A percentile compares a stretch with the other conserved stretches of the same genome.
Conservation (phyloP, 176 grass and related monocot genomes). For the Areca catechu region DNA sequence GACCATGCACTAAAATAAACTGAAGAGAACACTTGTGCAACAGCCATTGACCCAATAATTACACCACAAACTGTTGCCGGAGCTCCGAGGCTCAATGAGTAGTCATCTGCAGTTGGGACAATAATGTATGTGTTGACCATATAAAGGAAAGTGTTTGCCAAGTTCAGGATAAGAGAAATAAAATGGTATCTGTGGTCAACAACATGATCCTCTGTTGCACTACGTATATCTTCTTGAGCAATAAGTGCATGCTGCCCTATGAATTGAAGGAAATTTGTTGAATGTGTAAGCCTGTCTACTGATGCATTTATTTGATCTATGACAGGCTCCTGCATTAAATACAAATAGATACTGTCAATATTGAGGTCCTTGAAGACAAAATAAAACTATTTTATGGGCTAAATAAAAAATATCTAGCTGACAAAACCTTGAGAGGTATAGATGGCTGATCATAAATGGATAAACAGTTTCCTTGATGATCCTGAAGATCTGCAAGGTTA, state of each 20-base stretch:
- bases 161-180: conserved; percentile 70
- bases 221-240: conserved; percentile 62
- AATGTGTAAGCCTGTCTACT: conserved; percentile 57
- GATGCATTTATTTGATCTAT: conserved; percentile 74
- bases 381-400: conserved; percentile 1
- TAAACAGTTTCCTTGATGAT: conserved; percentile 66
- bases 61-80: conserved; percentile 85
- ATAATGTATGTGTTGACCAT: conserved; percentile 97
- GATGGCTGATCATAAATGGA: conserved; percentile 92
- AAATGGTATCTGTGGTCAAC: conserved; percentile 80
- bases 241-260: conserved; percentile 86
- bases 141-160: conserved; percentile 89
- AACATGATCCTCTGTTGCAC: conserved; percentile 60
- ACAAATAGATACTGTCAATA: conserved; percentile 1
- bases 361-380: background rate
- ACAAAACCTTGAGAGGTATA: conserved; percentile 49
- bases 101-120: conserved; percentile 87
- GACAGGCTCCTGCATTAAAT: conserved; percentile 47
- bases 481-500: conserved; percentile 82
- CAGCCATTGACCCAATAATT: conserved; percentile 89
- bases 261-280: conserved; percentile 82
- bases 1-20: conserved; percentile 91
- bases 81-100: conserved; percentile 82
- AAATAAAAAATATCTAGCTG: conserved; percentile 1
- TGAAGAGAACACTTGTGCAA: conserved; percentile 84